Base-by-base conservation (phyloP, 73 alveolate species). In the Tetrahymena borealis region DNA sequence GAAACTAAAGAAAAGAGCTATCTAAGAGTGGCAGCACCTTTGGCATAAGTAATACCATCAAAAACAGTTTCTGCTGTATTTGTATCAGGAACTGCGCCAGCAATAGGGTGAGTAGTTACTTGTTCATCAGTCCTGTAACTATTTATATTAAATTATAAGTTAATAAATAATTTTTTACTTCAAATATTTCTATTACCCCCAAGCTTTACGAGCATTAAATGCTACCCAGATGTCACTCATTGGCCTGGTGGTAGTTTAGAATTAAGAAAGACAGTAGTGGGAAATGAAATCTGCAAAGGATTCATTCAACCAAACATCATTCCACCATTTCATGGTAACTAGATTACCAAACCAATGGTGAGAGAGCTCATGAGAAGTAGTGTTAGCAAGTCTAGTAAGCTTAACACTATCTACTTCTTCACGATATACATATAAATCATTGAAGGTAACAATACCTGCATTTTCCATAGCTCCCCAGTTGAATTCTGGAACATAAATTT, bases 341-440 rank as follows among this genome's bases (percentile, higher is more conserved):
- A 97, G 96, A 94, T 99, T 97, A 0, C 99, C 99, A 94, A 99
- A 99, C 99, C 99, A 99, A 99, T 97, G 98, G 95, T 99, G 99
- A n/a, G 99, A 98, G 20, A 99, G 94, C 91, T 99, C 99, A 95
- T 99, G 99, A n/a, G 97, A 97, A 12, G 96, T 91, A 31, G 99
- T 97, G 41, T 95, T 96, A 12, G 90, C 95, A 60, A 96, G 78
- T 35, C 38, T 40, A 9, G 90, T 90, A 32, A 35, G 39, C 43
- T 90, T 32, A 36, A 39, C 97, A 94, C 33, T 92, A 92, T 96
- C 95, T 4, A 97, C 98, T 20, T 97, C 98, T 18, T 96, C 99
- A 94, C 96, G 97, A 94, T 96, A 97, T 78, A 99, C 92, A 91
- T 98, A 98, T 11, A 92, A 92, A 93, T 99, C 99, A 94, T 98